phyloP scores from a whole-genome alignment of 495 filamentous ascomycete species.

The Talaromyces proteolyticus region DNA sequence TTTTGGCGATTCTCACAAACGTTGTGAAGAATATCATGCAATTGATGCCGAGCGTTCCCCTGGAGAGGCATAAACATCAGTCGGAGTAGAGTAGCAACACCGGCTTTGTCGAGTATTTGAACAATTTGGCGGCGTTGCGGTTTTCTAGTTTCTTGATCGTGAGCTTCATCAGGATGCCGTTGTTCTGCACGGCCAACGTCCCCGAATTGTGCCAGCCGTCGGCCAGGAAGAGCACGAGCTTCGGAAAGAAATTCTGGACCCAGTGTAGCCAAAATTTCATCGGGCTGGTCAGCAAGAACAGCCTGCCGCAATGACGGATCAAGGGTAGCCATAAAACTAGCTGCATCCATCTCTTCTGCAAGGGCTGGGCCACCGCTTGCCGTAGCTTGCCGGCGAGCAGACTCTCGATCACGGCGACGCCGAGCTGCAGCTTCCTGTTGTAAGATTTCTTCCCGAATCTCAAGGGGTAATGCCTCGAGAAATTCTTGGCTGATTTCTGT shows the following conservation, averaged over 20 bases:
- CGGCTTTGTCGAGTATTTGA: conserved; percentile 95
- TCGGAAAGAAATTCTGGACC: conserved; percentile 81
- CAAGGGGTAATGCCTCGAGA: conserved; percentile 82
- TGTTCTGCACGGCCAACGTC: conserved; percentile 41
- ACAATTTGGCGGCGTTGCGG: conserved; percentile 71
- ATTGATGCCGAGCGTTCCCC: conserved; percentile 68
- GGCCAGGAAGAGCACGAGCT: conserved; percentile 64
- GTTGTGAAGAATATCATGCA: conserved; percentile 80
- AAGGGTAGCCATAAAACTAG: conserved; percentile 86
- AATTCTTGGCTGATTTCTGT: conserved; percentile 91
- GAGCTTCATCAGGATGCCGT: conserved; percentile 38
- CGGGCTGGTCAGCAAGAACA: conserved; percentile 85
- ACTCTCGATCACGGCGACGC: conserved; percentile 81
- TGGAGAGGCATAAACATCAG: conserved; percentile 96
- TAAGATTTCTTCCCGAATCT: conserved; percentile 84
- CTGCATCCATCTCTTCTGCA: conserved; percentile 87
- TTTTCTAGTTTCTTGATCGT: conserved; percentile 53
- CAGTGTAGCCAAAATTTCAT: conserved; percentile 79
- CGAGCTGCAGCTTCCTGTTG: conserved; percentile 85
- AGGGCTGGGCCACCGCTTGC: conserved; percentile 46
- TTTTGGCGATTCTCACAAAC: conserved; percentile 94
- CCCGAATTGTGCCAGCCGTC: conserved; percentile 56
- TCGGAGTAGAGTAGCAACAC: conserved; percentile 87
- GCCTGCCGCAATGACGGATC: conserved; percentile 79
- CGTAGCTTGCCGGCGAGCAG: conserved; percentile 54